phyloP scores from a whole-genome alignment of 1,284 basidiomycete genomes.

The Microbotryum violaceum region DNA sequence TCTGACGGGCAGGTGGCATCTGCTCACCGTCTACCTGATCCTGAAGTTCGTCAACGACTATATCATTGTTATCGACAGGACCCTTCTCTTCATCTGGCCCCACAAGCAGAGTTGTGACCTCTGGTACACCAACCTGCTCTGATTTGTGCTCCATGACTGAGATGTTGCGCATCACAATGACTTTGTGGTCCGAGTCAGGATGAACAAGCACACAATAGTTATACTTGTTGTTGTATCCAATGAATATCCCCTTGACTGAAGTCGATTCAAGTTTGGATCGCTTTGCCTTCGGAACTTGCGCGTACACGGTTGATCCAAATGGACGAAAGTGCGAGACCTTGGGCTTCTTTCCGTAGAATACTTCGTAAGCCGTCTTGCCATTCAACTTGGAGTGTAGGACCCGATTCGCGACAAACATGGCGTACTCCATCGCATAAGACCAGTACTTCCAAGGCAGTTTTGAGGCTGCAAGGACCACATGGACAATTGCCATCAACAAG shows the following conservation, averaged over 20 bases:
- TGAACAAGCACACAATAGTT: no score
- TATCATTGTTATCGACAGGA: no score
- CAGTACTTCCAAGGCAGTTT: background rate
- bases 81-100: no score
- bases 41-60: no score
- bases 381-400: background rate
- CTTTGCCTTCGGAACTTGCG: background rate
- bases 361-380: background rate
- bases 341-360: background rate
- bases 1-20: no score
- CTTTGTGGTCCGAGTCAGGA: no score
- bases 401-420: background rate
- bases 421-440: background rate
- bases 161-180: no score
- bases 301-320: background rate
- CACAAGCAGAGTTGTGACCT: no score
- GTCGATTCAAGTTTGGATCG: background rate
- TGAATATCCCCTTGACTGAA: background rate
- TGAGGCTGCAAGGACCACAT: background rate
- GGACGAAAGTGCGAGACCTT: background rate
- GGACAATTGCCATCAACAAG: background rate
- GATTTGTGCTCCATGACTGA: no score
- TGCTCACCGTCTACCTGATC: no score
- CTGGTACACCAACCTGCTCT: no score
- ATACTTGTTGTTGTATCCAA: background rate